Percentiles rank a stretch among this genome's conserved stretches.
Evolutionary conservation across 2,329 filamentous ascomycete genomes (phyloP).

Genomic region (Cadophora gregata): DNA sequence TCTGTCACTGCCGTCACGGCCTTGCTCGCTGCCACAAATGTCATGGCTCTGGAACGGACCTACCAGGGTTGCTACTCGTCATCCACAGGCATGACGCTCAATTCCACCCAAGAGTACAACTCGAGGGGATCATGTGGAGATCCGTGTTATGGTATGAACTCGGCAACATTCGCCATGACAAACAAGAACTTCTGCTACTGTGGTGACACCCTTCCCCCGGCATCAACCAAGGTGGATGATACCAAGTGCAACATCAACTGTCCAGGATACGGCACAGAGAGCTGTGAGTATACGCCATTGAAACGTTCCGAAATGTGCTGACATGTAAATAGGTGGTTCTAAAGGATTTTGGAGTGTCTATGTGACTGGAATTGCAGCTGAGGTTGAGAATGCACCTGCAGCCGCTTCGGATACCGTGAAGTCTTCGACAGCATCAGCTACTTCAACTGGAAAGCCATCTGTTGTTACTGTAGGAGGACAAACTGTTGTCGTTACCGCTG

Average conservation of each 20-base stretch:
- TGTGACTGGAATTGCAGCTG: slow-evolving; percentile 34
- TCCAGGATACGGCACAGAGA: slow-evolving; percentile 39
- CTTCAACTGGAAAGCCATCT: slow-evolving; percentile 34
- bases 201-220: slow-evolving; percentile 39
- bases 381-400: slow-evolving; percentile 29
- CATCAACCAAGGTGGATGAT: slow-evolving; percentile 30
- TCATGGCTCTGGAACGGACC: slow-evolving; percentile 27
- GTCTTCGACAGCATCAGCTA: slow-evolving; percentile 26
- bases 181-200: slow-evolving; percentile 41
- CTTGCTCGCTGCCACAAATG: slow-evolving; percentile 30
- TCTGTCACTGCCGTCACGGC: slow-evolving; percentile 30
- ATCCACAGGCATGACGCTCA: slow-evolving; percentile 35
- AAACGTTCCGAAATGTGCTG: slow-evolving; percentile 19
- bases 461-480: slow-evolving; percentile 42
- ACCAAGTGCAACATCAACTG: slow-evolving; percentile 38
- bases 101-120: slow-evolving; percentile 39
- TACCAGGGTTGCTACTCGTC: slow-evolving; percentile 41
- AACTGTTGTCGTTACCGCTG: slow-evolving; percentile 42
- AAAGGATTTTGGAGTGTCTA: slow-evolving; percentile 38
- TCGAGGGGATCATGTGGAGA: slow-evolving; percentile 38
- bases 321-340: slow-evolving; percentile 39
- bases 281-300: slow-evolving; percentile 35
- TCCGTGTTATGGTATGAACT: slow-evolving; percentile 15
- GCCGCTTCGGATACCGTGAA: slow-evolving; percentile 21
- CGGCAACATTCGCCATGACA: slow-evolving; percentile 37